A percentile compares a stretch with the other conserved stretches of the same genome.
These are phyloP conservation scores for Eucalyptus tenuipes DNA, from an alignment of 345 rosid genomes.

Conservation along the genomic window DNA sequence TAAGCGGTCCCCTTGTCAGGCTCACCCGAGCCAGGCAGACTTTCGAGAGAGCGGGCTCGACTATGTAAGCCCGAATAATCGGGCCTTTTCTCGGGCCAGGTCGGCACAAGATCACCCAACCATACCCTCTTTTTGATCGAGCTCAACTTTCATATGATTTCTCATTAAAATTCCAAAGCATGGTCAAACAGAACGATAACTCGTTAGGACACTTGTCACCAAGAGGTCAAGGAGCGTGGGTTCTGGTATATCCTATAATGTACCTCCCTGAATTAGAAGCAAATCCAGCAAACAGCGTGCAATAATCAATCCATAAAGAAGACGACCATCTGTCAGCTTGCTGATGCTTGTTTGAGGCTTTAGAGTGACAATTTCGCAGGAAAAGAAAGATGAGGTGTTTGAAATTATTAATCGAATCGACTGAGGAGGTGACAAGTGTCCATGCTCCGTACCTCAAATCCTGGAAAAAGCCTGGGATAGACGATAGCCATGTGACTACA, in stretches of 20 bases:
- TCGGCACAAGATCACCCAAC: background rate
- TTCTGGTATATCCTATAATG: background rate
- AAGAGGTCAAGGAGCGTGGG: background rate
- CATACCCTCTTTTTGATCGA: background rate
- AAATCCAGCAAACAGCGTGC: background rate
- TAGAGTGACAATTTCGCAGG: background rate
- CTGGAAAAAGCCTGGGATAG: background rate
- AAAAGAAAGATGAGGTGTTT: background rate
- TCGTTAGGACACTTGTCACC: background rate
- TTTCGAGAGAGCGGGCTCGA: background rate
- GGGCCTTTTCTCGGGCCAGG: background rate
- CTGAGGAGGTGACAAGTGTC: background rate
- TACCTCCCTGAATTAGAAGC: background rate
- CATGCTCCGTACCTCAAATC: background rate
- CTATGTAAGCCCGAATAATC: background rate
- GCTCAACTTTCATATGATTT: background rate
- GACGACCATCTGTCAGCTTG: background rate
- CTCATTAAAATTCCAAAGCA: background rate
- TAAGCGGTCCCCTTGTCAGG: background rate
- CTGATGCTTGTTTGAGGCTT: background rate
- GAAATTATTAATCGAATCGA: background rate
- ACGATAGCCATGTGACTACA: background rate
- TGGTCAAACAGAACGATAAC: background rate
- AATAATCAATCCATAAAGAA: background rate
- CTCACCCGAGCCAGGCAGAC: accelerated